phyloP scores from a whole-genome alignment of 1,139 yeast species.

The Magnusiomyces clavatus region DNA sequence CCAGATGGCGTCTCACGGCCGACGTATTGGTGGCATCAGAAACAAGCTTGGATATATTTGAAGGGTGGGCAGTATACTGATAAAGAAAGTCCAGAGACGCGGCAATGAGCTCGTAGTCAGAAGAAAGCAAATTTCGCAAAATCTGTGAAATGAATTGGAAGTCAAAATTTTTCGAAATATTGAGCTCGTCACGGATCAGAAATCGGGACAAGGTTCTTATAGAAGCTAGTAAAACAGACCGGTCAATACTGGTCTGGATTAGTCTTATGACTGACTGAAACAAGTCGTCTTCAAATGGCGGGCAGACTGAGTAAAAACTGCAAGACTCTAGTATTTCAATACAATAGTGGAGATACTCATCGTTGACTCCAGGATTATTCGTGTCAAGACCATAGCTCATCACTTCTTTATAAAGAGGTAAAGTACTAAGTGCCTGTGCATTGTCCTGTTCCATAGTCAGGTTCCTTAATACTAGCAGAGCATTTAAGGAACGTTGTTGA shows the following conservation, averaged over 20 bases:
- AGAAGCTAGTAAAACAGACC: slow-evolving; percentile 34
- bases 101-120: slow-evolving; percentile 52
- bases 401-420: slow-evolving; percentile 28
- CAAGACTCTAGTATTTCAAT: slow-evolving; percentile 80
- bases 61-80: slow-evolving; percentile 52
- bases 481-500: slow-evolving; percentile 48
- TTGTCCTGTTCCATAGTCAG: slow-evolving; percentile 74
- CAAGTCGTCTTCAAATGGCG: slow-evolving; percentile 41
- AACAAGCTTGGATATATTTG: slow-evolving; percentile 25
- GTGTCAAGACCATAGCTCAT: slow-evolving; percentile 44
- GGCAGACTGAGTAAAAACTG: slow-evolving; percentile 75
- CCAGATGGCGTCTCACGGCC: slow-evolving; percentile 34
- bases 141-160: slow-evolving; percentile 28
- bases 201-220: slow-evolving; percentile 34
- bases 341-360: slow-evolving; percentile 62
- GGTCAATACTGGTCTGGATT: slow-evolving; percentile 27
- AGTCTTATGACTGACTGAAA: slow-evolving; percentile 23
- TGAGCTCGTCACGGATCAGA: slow-evolving; percentile 33
- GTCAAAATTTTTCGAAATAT: slow-evolving; percentile 33
- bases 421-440: slow-evolving; percentile 68
- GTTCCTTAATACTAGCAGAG: slow-evolving; percentile 68
- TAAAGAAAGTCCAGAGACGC: slow-evolving; percentile 60
- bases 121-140: slow-evolving; percentile 39
- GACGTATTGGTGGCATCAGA: slow-evolving; percentile 35
- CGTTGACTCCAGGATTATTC: slow-evolving; percentile 32